These are phyloP conservation scores for Fusarium hostae DNA, from an alignment of 2,329 filamentous ascomycete species.

Conservation along the genomic window DNA sequence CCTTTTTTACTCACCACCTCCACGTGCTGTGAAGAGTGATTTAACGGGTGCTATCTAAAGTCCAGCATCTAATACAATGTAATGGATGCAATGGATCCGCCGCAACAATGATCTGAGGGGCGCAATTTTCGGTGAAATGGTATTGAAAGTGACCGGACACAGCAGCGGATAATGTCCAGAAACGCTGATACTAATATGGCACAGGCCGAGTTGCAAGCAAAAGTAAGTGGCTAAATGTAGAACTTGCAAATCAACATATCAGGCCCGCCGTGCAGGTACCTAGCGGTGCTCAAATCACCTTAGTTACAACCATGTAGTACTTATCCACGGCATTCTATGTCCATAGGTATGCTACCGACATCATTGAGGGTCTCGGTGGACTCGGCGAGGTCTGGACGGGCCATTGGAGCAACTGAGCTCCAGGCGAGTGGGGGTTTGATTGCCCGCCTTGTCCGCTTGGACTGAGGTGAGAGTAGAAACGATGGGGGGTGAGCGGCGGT, in stretches of 20 bases:
- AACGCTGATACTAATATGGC: not conserved
- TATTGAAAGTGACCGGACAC: constrained; percentile 3
- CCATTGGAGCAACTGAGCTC: constrained; percentile 30
- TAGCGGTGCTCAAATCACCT: not conserved
- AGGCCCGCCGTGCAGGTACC: not conserved
- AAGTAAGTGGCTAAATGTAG: constrained; percentile 30
- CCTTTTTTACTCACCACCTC: constrained; percentile 12
- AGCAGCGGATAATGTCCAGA: constrained; percentile 17
- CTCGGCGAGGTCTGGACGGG: constrained; percentile 30
- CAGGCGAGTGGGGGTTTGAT: constrained; percentile 23
- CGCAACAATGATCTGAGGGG: constrained; percentile 1
- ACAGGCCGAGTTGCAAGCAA: constrained; percentile 8
- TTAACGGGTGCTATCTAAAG: not conserved
- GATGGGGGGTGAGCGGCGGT: constrained; percentile 22
- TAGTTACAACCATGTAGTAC: not conserved
- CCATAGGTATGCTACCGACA: constrained; percentile 34
- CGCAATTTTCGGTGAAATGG: constrained; percentile 15
- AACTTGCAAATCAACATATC: not conserved
- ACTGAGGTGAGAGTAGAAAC: constrained; percentile 13
- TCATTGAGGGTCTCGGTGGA: constrained; percentile 40
- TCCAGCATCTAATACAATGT: not conserved
- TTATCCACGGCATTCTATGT: constrained; percentile 35
- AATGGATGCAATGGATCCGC: constrained; percentile 1
- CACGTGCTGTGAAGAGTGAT: constrained; percentile 23
- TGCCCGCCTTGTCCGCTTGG: constrained; percentile 22